Evolutionary conservation across 495 filamentous ascomycete genomes (phyloP).

Genomic region (Aspergillus panamensis): DNA sequence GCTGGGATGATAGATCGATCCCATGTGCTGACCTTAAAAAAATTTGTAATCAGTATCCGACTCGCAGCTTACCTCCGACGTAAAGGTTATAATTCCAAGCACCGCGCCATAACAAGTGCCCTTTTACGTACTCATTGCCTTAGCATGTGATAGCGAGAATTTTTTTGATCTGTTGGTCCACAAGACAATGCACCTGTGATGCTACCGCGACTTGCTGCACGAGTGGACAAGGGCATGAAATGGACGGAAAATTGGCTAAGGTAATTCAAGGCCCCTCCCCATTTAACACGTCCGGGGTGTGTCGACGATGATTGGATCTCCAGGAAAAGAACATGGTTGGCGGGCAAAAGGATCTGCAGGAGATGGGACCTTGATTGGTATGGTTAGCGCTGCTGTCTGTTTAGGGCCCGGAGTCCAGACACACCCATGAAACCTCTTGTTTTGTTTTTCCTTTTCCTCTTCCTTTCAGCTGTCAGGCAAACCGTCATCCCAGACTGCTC

Average conservation of each 20-base stretch:
- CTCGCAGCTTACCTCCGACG: too few relatives aligned
- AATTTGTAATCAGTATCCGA: too few relatives aligned
- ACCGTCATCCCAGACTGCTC: background rate
- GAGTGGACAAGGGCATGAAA: slow-evolving; percentile 3
- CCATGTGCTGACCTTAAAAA: too few relatives aligned
- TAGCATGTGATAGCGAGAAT: background rate
- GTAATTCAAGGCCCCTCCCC: too few relatives aligned
- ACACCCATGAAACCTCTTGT: background rate
- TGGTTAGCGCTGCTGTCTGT: too few relatives aligned
- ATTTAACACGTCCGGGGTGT: background rate
- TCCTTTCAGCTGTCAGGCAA: background rate
- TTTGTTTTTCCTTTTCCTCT: background rate
- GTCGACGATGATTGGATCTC: background rate
- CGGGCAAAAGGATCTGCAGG: background rate
- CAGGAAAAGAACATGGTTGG: background rate
- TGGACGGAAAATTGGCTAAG: background rate
- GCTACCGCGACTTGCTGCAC: background rate
- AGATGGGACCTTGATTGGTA: background rate
- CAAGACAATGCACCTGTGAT: background rate
- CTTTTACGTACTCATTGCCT: background rate
- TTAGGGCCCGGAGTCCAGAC: background rate
- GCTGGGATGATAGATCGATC: too few relatives aligned
- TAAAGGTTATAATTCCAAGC: too few relatives aligned
- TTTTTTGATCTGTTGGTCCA: background rate
- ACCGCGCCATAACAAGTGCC: too few relatives aligned